Evolutionary conservation across 495 filamentous ascomycete genomes (phyloP), one percentile per base, ranked within the genome.

Genomic region (Acidiella bohemica): DNA sequence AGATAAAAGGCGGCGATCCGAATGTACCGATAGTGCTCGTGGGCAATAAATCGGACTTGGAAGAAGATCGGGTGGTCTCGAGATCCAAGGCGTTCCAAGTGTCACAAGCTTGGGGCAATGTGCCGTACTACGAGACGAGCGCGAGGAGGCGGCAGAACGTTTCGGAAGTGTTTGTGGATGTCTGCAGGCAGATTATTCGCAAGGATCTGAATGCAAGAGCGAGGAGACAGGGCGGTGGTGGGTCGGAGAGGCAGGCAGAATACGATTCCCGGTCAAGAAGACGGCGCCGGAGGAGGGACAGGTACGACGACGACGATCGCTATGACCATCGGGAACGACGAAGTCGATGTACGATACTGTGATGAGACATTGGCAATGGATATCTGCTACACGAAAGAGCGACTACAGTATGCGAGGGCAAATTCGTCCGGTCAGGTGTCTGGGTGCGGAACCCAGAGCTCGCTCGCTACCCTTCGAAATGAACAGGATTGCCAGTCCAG

Each of bases 41-140:
- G 23, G 90, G 90, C 48, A 97, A 97, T 67, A 97, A 97, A 60
- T 84, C 80, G 21, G 90, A 97, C 54, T 74, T 97, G 10, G 85
- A 93, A 61, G 86, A 93, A 53, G 82, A 93, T 53, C 78, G 90
- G 24, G 73, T 72, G 13, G 85, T 97, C 20, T 78, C 82, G 16
- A 75, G 85, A 14, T 72, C 79, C 30, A 78, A 77, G 43, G 90
- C 85, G 14, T 94, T 95, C 56, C 62, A 73, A n/a, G 67, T 95
- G 37, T 84, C 80, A 13, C 82, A 92, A 53, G 76, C 68, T 52
- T 97, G 90, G 90, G 80, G 80, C 28, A 76, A 78, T 48, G 82
- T 81, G 20, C 92, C 90, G 2, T 95, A 95, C 59, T 96, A 96
- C 58, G 90, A 97, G 66, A 81, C 90, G 18, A 84, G 78, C 38